Percentiles rank a stretch among this genome's conserved stretches.
phyloP scores from a whole-genome alignment of 495 filamentous ascomycete species.

The Neurospora sublineolata region DNA sequence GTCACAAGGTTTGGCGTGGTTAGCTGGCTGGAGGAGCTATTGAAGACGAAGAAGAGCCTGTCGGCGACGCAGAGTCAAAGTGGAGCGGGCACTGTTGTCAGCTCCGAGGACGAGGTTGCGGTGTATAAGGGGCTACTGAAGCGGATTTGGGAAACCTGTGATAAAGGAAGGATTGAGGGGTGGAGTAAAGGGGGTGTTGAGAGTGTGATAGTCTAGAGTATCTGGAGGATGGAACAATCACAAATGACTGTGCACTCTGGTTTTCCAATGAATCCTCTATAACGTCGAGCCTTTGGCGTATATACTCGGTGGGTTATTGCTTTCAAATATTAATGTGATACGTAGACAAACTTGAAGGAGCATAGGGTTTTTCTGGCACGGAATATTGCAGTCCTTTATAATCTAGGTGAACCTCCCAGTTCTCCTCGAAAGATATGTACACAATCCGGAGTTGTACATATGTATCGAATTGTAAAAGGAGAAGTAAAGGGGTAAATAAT shows the following conservation, averaged over 20 bases:
- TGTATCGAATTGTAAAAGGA: background rate
- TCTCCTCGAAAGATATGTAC: background rate
- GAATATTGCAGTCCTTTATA: background rate
- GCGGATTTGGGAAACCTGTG: slow-evolving; percentile 58
- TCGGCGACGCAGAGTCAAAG: slow-evolving; percentile 14
- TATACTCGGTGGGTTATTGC: background rate
- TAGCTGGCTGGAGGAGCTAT: slow-evolving; percentile 55
- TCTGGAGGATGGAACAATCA: background rate
- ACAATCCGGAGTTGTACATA: background rate
- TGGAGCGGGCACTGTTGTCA: slow-evolving; percentile 10
- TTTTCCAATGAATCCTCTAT: background rate
- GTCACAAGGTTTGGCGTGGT: slow-evolving; percentile 74
- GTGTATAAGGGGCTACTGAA: slow-evolving; percentile 46
- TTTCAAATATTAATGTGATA: background rate
- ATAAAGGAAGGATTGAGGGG: slow-evolving; percentile 48
- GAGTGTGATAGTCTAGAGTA: background rate
- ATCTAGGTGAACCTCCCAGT: background rate
- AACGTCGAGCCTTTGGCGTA: background rate
- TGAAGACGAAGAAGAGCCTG: slow-evolving; percentile 33
- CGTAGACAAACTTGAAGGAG: background rate
- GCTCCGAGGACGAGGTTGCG: slow-evolving; percentile 27
- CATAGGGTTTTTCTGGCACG: background rate
- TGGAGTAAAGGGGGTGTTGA: slow-evolving; percentile 52
- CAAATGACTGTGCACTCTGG: background rate
- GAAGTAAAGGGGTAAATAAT: background rate